These are phyloP conservation scores for Arctostaphylos glauca DNA, from an alignment of 148 eudicot genomes.

Conservation along the genomic window DNA sequence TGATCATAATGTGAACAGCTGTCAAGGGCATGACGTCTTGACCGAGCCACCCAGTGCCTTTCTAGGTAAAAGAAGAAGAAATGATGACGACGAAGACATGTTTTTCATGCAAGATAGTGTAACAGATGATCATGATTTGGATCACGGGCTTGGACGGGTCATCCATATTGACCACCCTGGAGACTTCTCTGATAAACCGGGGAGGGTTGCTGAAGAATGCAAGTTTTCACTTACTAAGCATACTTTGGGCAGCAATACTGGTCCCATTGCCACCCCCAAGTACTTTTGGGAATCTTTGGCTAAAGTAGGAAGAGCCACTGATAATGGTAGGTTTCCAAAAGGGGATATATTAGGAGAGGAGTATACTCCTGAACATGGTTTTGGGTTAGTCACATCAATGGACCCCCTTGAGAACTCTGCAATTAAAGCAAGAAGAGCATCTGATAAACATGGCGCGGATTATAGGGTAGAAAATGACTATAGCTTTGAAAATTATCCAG, in stretches of 20 bases:
- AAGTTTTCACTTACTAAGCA: not conserved
- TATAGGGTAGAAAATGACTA: not conserved
- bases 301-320: conserved; percentile 13
- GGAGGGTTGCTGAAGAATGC: not conserved
- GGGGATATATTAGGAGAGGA: conserved; percentile 10
- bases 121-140: conserved; percentile 7
- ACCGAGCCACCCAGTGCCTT: conserved; percentile 13
- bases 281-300: conserved; percentile 11
- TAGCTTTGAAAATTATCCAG: not conserved
- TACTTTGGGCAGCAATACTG: not conserved
- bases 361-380: not conserved
- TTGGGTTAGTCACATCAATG: not conserved
- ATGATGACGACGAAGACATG: not conserved
- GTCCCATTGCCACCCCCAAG: not conserved
- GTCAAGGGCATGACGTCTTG: conserved; percentile 2
- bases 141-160: not conserved
- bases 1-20: not conserved
- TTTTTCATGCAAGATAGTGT: conserved; percentile 4
- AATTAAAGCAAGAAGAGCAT: conserved; percentile 17
- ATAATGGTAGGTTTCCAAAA: not conserved
- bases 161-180: not conserved
- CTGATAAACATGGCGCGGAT: conserved; percentile 8
- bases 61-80: conserved; percentile 9
- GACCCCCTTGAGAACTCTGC: conserved; percentile 9
- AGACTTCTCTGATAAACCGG: not conserved